These are phyloP conservation scores for Chamaecrista fasciculata DNA, from an alignment of 306 rosid genomes.

Conservation along the genomic window DNA sequence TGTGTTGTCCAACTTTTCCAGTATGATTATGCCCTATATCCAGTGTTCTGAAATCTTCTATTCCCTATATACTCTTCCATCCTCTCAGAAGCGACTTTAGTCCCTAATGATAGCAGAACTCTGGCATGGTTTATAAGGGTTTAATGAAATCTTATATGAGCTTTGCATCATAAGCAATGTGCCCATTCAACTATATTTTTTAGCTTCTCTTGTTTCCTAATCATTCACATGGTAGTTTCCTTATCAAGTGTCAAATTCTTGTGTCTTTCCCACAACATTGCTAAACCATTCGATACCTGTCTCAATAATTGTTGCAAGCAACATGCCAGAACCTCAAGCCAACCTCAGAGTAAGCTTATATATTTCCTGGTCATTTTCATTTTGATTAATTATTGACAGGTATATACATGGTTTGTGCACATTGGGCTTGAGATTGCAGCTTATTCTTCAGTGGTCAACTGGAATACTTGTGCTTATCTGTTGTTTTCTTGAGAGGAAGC, in stretches of 20 bases:
- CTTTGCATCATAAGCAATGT: constrained; percentile 6
- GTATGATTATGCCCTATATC: not conserved
- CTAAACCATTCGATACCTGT: constrained; percentile 26
- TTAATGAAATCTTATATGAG: not conserved
- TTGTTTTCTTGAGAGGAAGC: constrained; percentile 84
- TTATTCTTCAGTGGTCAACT: constrained; percentile 95
- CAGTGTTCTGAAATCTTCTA: not conserved
- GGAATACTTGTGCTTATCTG: constrained; percentile 87
- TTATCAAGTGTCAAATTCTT: constrained; percentile 16
- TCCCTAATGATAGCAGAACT: not conserved
- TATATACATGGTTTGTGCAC: constrained; percentile 73
- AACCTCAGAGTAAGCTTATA: constrained; percentile 49
- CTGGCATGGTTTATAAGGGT: not conserved
- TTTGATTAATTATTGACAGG: constrained; percentile 84
- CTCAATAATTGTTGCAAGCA: constrained; percentile 31
- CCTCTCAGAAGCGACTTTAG: not conserved
- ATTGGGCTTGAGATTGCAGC: constrained; percentile 99
- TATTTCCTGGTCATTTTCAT: constrained; percentile 69
- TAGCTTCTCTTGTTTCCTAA: constrained; percentile 19
- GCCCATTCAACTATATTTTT: not conserved
- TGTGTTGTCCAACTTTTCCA: not conserved
- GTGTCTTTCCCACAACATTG: not conserved
- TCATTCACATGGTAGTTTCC: constrained; percentile 7
- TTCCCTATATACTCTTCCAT: constrained; percentile 7
- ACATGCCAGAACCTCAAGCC: constrained; percentile 43